Evolutionary conservation across 1,284 basidiomycete genomes (phyloP), one percentile per base, ranked within the genome.

Genomic region (Coriolopsis trogii): DNA sequence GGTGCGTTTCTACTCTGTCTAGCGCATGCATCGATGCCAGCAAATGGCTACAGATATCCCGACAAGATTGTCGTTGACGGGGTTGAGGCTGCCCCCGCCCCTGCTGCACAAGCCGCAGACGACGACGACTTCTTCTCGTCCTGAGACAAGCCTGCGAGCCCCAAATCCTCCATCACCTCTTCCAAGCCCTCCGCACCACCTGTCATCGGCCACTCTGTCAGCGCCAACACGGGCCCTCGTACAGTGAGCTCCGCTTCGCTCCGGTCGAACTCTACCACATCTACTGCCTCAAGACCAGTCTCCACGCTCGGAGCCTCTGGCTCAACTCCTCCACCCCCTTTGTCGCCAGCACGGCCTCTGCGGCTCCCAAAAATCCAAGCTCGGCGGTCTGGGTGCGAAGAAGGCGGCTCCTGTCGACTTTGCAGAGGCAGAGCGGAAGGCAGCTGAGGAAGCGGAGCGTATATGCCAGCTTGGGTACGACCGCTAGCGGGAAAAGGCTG

Each of bases 71-170:
- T 84, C 46, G 80, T 95, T 30, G 94, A 96, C 26, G 94, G 94
- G 13, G 75, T 73, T 6, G 84, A 85, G 15, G 64, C 77, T 1
- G 50, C 72, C 3, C 58, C 74, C 18, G 60, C 73, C 3, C 60
- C 71, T 5, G 64, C 71, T 18, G 63, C 56, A 65, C 37, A 53
- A 18, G 66, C 74, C 0, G 76, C 73, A 9, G 84, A 80, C 2
- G 90, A 91, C 13, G 92, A 93, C 44, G 95, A 98, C 70, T 99
- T 98, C 71, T 98, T 98, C 74, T 87, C 92, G 47, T 89, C 91
- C 28, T 98, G 95, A 94, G 94, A 96, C 60, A 95, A 95, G 67
- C 87, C 91, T 2, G 71, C 80, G 10, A 75, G 79, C 1, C 79
- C 81, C 6, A 86, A 82, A 41, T 59, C 80, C 23, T 50, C 47